A percentile compares a stretch with the other conserved stretches of the same genome.
Evolutionary conservation across 768 basidiomycete genomes (phyloP).

Genomic region (Leccinum olivaceopallidum): DNA sequence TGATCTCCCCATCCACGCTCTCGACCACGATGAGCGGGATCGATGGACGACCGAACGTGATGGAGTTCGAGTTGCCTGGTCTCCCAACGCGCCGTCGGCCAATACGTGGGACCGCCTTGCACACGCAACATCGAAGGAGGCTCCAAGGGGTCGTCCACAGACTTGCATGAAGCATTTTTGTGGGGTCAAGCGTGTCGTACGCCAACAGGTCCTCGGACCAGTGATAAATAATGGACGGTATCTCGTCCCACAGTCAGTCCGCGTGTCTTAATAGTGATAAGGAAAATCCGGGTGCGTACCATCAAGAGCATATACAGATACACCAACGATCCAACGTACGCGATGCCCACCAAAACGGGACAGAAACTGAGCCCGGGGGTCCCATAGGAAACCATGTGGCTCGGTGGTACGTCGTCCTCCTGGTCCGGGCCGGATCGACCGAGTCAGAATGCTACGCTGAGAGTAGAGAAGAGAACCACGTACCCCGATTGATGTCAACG

Average conservation of each 20-base stretch:
- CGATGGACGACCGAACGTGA: not conserved
- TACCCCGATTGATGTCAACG: not conserved
- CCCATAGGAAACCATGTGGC: constrained; percentile 3
- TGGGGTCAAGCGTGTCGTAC: constrained; percentile 15
- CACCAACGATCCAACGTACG: constrained; percentile 17
- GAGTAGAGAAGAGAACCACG: not conserved
- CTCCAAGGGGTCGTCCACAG: constrained; percentile 7
- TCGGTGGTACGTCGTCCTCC: constrained; percentile 1
- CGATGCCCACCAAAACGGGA: constrained; percentile 14
- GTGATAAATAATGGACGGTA: constrained; percentile 18
- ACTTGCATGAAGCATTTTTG: not conserved
- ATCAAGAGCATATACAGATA: constrained; percentile 27
- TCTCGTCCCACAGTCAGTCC: constrained; percentile 14
- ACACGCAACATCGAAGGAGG: constrained; percentile 3
- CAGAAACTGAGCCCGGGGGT: constrained; percentile 24
- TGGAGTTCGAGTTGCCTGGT: not conserved
- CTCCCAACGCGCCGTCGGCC: not conserved
- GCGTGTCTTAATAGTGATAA: no score
- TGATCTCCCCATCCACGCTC: constrained; percentile 15
- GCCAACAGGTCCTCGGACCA: constrained; percentile 21
- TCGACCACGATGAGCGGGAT: constrained; percentile 20
- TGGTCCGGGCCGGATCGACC: not conserved
- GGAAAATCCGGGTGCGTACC: constrained; percentile 7
- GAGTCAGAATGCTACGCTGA: constrained; percentile 1
- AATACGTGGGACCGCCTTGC: constrained; percentile 3